phyloP scores from a whole-genome alignment of 352 stramenopile species.

The Lagenidium sp. region DNA sequence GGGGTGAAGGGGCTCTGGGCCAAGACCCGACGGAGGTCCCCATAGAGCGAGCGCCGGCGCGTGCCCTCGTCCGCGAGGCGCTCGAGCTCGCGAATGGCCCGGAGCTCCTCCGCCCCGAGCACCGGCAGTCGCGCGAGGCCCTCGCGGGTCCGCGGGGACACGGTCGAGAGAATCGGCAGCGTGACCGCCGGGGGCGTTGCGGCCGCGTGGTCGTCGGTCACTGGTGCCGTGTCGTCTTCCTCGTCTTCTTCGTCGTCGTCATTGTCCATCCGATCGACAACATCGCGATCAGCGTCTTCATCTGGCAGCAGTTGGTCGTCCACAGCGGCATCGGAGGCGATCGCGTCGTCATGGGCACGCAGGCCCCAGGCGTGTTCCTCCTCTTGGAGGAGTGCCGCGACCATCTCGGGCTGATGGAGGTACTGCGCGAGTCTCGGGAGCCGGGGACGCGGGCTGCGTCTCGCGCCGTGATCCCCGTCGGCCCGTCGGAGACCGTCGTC shows the following conservation, averaged over 20 bases:
- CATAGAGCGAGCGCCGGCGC: too few relatives aligned
- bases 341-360: too few relatives aligned
- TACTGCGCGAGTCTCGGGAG: constrained; percentile 11
- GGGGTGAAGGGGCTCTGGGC: too few relatives aligned
- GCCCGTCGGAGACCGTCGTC: not conserved
- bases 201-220: not conserved
- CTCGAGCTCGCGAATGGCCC: constrained; percentile 32
- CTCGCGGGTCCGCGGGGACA: constrained; percentile 37
- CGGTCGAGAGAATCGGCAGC: constrained; percentile 33
- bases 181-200: not conserved
- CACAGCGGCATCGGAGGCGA: too few relatives aligned
- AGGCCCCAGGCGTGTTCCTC: too few relatives aligned
- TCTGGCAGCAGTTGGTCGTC: not conserved
- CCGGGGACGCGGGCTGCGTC: not conserved
- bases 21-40: too few relatives aligned
- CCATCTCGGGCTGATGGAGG: constrained; percentile 12
- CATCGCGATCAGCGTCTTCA: not conserved
- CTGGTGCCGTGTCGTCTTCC: not conserved
- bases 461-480: not conserved
- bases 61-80: too few relatives aligned
- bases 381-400: constrained; percentile 14
- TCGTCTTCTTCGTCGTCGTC: too few relatives aligned
- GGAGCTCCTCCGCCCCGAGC: constrained; percentile 21
- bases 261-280: too few relatives aligned
- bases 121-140: constrained; percentile 29